Conservation (phyloP, 768 basidiomycete species). For the Amanita phalloides region DNA sequence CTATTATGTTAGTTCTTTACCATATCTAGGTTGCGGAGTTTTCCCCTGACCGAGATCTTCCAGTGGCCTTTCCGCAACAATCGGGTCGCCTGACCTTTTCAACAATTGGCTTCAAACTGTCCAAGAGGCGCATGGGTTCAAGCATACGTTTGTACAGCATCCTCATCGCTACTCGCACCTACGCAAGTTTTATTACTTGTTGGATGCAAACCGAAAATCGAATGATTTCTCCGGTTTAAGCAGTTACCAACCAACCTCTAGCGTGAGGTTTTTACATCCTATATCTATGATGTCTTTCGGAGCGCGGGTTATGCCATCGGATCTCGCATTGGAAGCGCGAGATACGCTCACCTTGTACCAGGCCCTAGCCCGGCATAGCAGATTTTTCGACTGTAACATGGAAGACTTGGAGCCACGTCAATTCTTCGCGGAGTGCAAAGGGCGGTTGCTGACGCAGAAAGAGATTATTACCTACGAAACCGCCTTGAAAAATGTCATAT, state of each 20-base stretch:
- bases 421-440: constrained; percentile 28
- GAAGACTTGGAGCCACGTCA: constrained; percentile 26
- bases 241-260: constrained; percentile 23
- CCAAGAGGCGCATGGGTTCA: constrained; percentile 45
- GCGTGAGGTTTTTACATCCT: constrained; percentile 52
- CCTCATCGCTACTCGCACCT: constrained; percentile 66
- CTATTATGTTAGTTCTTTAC: constrained; percentile 44
- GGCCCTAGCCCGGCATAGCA: constrained; percentile 21
- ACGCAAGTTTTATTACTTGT: constrained; percentile 51
- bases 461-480: constrained; percentile 52
- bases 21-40: neutral
- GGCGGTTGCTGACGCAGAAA: constrained; percentile 37
- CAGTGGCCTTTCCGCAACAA: constrained; percentile 63
- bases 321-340: constrained; percentile 50
- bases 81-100: constrained; percentile 55
- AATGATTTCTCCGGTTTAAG: constrained; percentile 22
- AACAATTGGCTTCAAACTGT: constrained; percentile 56
- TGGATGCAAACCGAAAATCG: constrained; percentile 15
- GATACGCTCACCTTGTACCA: constrained; percentile 45
- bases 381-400: constrained; percentile 13
- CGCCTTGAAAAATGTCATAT: constrained; percentile 34
- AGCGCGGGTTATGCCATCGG: constrained; percentile 38
- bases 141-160: constrained; percentile 51
- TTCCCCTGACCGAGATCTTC: neutral
- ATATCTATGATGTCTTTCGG: constrained; percentile 49